Evolutionary conservation across 1,139 yeast species (phyloP).

Genomic region (Arxiozyma heterogenica): DNA sequence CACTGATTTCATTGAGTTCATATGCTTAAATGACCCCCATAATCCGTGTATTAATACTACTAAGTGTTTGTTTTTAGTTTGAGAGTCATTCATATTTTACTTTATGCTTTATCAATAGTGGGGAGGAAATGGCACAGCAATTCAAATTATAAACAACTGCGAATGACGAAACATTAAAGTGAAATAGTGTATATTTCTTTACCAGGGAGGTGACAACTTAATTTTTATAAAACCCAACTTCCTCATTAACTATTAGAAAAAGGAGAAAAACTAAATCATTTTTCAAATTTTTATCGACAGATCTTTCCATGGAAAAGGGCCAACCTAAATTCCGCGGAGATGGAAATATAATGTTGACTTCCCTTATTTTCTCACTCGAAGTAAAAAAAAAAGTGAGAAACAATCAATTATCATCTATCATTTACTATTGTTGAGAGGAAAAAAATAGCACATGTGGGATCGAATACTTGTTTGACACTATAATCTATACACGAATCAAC

Average conservation of each 20-base stretch:
- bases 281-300: background rate
- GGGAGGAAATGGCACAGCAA: background rate
- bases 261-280: no score
- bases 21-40: conserved; percentile 77
- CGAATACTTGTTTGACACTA: background rate
- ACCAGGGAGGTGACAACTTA: background rate
- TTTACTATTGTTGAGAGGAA: no score
- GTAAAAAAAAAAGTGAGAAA: no score
- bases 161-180: no score
- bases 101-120: background rate
- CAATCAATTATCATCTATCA: no score
- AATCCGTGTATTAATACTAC: conserved; percentile 80
- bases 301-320: background rate
- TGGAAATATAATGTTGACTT: background rate
- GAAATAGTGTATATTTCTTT: background rate
- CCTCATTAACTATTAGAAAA: background rate
- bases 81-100: background rate
- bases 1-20: conserved; percentile 50
- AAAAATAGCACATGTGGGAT: no score
- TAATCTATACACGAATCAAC: background rate
- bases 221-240: background rate
- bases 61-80: conserved; percentile 41
- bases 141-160: background rate
- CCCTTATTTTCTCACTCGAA: no score
- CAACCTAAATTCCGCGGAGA: background rate